These are phyloP conservation scores for Cladophialophora bantiana DNA, from an alignment of 2,329 filamentous ascomycete species.

Conservation along the genomic window DNA sequence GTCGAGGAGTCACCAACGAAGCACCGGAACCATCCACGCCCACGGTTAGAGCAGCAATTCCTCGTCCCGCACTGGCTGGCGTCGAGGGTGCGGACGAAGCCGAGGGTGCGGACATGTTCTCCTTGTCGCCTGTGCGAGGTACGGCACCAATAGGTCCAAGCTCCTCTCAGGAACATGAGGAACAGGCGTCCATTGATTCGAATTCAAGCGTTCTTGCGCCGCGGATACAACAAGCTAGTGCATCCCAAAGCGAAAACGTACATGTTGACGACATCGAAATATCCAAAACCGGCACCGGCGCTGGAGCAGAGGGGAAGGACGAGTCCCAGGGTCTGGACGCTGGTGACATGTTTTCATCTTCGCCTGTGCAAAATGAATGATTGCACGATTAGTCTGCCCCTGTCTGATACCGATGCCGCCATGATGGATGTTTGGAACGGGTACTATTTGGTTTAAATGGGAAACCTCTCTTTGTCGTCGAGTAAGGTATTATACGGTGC, in stretches of 20 bases:
- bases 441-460: not conserved
- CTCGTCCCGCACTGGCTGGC: not conserved
- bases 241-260: not conserved
- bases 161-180: not conserved
- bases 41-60: not conserved
- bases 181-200: no score
- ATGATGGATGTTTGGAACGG: not conserved
- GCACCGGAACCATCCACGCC: not conserved
- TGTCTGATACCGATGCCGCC: not conserved
- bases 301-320: conserved; percentile 1
- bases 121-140: conserved; percentile 30
- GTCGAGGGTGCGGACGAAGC: conserved; percentile 6
- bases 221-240: not conserved
- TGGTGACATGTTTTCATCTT: conserved; percentile 35
- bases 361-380: conserved; percentile 28
- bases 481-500: not conserved
- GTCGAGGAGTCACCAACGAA: not conserved
- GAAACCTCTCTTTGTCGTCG: not conserved
- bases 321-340: conserved; percentile 26
- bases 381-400: not conserved
- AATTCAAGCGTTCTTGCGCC: not conserved
- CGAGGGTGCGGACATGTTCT: conserved; percentile 33
- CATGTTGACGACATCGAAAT: not conserved
- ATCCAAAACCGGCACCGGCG: not conserved
- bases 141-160: conserved; percentile 1